Evolutionary conservation across 2,329 filamentous ascomycete species (phyloP).

Genomic region (Colletotrichum neosansevieriae): DNA sequence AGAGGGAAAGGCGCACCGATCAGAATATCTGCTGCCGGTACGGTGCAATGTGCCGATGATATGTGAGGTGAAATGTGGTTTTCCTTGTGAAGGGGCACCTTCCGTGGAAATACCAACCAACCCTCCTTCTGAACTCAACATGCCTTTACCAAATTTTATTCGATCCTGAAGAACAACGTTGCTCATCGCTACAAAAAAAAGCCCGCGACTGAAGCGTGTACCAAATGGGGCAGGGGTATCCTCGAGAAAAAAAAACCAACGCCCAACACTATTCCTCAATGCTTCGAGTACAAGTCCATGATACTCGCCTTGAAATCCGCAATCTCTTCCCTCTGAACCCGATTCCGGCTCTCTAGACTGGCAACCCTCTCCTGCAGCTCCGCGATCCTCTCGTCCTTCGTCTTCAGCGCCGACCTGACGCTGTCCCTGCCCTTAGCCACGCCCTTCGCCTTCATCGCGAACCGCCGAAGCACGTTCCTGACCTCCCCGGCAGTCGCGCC

Average conservation of each 20-base stretch:
- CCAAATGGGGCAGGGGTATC: constrained; percentile 14
- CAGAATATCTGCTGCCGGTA: no score
- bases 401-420: constrained; percentile 69
- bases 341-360: constrained; percentile 54
- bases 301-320: constrained; percentile 53
- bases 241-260: constrained; percentile 2
- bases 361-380: constrained; percentile 52
- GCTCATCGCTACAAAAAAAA: no score
- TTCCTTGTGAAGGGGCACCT: no score
- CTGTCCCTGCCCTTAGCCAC: constrained; percentile 75
- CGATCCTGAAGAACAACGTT: no score
- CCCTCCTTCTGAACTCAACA: no score
- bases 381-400: constrained; percentile 65
- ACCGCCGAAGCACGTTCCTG: constrained; percentile 60
- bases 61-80: no score
- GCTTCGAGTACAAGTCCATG: constrained; percentile 49
- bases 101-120: no score
- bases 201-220: background rate
- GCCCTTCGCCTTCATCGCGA: constrained; percentile 71
- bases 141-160: no score
- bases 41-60: no score
- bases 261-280: constrained; percentile 17
- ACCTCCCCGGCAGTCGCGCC: constrained; percentile 53
- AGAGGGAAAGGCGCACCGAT: no score
- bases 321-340: constrained; percentile 49